Evolutionary conservation across 805 yeast species (phyloP), one percentile per base, ranked within the genome.

Genomic region (Yamadazyma kitorensis): DNA sequence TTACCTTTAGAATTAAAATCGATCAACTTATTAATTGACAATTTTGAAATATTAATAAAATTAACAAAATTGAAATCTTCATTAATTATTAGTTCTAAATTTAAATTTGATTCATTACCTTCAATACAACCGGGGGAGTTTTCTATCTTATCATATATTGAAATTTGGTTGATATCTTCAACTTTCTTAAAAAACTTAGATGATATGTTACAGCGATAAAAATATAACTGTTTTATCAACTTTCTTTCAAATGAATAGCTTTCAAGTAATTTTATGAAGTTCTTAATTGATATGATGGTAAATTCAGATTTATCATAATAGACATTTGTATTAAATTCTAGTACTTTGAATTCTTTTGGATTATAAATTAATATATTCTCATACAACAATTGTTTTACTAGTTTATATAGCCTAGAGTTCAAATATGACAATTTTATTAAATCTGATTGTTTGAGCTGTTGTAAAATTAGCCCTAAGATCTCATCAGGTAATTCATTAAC

Each of bases 401-500:
- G n/a, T 13, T 27, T 27, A 12, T 17, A 27, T 19, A 27, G 15
- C 10, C 22, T 17, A 8, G 6, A 5, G 7, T 7, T n/a, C 15
- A 17, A 17, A 13, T 17, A 12, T 6, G 15, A 19, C 6, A 27
- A 27, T 8, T 27, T 27, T 6, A 27, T 9, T 19, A 27, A 17
- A 5, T n/a, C 14, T 6, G 5, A n/a, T n/a, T 27, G 31, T 10
- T 27, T 14, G 7, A 27, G n/a, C 12, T 10, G 22, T 5, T 16
- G 10, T 13, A 27, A 8, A 6, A 27, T 27, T 5, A 16, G 7
- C 21, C 6, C 14, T 9, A 16, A n/a, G 6, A 27, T 7, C 13
- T 27, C 31, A n/a, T 27, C 12, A 9, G 31, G 31, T 27, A 28
- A 19, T 13, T 28, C 31, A 28, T 9, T 13, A 6, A 28, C 18